Base-by-base conservation (phyloP, 768 basidiomycete genomes). In the Hygrocybe coccinea region DNA sequence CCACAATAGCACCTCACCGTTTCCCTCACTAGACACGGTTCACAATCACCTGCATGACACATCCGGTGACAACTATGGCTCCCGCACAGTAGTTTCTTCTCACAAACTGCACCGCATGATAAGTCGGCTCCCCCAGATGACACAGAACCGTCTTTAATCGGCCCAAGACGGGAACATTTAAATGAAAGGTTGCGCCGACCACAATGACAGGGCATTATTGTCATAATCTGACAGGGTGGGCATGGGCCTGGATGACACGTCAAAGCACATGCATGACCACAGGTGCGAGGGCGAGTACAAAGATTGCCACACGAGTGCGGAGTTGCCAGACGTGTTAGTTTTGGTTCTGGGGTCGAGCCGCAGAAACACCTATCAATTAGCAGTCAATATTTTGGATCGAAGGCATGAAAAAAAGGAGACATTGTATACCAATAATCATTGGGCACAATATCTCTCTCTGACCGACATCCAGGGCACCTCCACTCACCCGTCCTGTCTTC, bases 181-280 rank as follows among this genome's bases (percentile, higher is more conserved):
- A 60, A 60, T n/a, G 57, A 35, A 29, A 73, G 68, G 34, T 81
- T 76, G 57, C 82, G 79, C 46, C 80, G 79, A n/a, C 76, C 76
- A 59, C 94, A 97, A 50, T 89, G 85, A 66, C 97, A 99, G 1
- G 78, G 73, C n/a, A 84, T 71, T 41, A 82, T 79, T 0, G 88
- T 82, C 5, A 87, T 89, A 10, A 95, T 80, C 58, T 84, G 81
- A 65, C 97, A 99, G 0, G 93, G 93, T 0, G 95, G 95, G 71
- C 97, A 99, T 0, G 95, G 97, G 0, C 95, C 97, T 0, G 97
- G 95, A 67, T 97, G 95, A 64, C 95, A 98, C 12, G 76, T 74
- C 12, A 93, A 66, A 0, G 93, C 82, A 67, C 95, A 98, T 0
- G 91, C 76, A 65, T 97, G 95, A 0, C 77, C 76, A 61, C 95